Percentiles rank a stretch among this genome's conserved stretches.
These are phyloP conservation scores for Vitis hybrid DNA, from an alignment of 177 flowering plant genomes.

Conservation along the genomic window DNA sequence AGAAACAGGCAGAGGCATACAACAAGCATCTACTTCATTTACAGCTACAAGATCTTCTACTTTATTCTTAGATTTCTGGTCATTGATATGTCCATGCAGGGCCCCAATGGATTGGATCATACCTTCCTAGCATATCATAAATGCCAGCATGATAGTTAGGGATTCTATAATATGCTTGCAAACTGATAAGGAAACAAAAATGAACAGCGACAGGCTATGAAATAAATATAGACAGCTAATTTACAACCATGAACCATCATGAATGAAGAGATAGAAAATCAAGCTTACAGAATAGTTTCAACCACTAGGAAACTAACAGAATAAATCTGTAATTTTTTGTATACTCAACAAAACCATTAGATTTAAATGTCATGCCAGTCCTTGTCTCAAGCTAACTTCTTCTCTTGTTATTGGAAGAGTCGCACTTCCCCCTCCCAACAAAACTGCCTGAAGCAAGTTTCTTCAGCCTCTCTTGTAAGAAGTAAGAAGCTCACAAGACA, in stretches of 20 bases:
- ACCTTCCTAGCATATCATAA: slow-evolving; percentile 28
- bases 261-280: neutral
- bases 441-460: neutral
- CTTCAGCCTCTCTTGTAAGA: neutral
- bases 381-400: neutral
- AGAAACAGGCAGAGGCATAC: slow-evolving; percentile 29
- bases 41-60: slow-evolving; percentile 14
- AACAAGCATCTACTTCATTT: slow-evolving; percentile 21
- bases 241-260: neutral
- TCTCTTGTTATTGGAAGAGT: neutral
- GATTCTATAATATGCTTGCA: neutral
- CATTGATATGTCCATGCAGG: slow-evolving; percentile 17
- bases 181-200: neutral
- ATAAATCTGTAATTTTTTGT: neutral
- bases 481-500: neutral
- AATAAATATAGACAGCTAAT: neutral
- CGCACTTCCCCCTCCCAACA: neutral
- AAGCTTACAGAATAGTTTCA: neutral
- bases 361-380: neutral
- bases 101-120: slow-evolving; percentile 20
- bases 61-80: slow-evolving; percentile 17
- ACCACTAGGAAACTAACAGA: neutral
- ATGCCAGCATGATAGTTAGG: slow-evolving; percentile 3
- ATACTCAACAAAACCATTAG: neutral
- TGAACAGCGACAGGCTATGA: neutral